phyloP scores from a whole-genome alignment of 208 protist genomes.

The Leishmania tarentolae region DNA sequence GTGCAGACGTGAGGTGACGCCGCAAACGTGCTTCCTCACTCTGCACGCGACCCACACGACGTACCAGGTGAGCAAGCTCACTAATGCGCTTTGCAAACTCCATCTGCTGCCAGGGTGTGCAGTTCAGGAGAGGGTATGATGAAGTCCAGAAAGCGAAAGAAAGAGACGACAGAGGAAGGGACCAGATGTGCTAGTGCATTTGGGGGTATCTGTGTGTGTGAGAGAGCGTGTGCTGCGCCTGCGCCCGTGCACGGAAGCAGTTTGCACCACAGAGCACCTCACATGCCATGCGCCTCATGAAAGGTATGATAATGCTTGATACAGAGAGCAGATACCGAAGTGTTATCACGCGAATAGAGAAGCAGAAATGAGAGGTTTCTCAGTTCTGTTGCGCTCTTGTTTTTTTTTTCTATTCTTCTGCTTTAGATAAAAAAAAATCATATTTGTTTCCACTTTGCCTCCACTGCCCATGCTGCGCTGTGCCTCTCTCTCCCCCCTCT shows the following conservation, averaged over 20 bases:
- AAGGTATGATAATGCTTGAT: neutral
- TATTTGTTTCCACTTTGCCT: neutral
- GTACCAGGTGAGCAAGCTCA: constrained; percentile 20
- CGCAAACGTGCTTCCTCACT: constrained; percentile 15
- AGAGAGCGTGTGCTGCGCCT: neutral
- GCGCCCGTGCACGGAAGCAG: neutral
- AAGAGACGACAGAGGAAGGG: neutral
- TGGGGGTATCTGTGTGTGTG: neutral
- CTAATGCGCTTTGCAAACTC: constrained; percentile 29
- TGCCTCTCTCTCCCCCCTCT: neutral
- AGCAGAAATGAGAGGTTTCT: neutral
- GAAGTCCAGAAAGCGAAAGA: neutral
- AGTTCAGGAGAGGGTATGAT: neutral
- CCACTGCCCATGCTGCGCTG: neutral
- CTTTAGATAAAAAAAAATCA: neutral
- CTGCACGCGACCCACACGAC: constrained; percentile 19
- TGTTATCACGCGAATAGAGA: neutral
- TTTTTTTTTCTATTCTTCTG: neutral
- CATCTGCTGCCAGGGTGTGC: constrained; percentile 8
- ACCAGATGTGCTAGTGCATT: neutral
- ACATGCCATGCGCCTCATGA: neutral
- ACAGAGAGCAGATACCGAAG: neutral
- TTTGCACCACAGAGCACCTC: neutral
- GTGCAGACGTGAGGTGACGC: constrained; percentile 2
- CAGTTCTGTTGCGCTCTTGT: neutral